Evolutionary conservation across 768 basidiomycete genomes (phyloP), one percentile per base, ranked within the genome.

Genomic region (Lactifluus piperatus): DNA sequence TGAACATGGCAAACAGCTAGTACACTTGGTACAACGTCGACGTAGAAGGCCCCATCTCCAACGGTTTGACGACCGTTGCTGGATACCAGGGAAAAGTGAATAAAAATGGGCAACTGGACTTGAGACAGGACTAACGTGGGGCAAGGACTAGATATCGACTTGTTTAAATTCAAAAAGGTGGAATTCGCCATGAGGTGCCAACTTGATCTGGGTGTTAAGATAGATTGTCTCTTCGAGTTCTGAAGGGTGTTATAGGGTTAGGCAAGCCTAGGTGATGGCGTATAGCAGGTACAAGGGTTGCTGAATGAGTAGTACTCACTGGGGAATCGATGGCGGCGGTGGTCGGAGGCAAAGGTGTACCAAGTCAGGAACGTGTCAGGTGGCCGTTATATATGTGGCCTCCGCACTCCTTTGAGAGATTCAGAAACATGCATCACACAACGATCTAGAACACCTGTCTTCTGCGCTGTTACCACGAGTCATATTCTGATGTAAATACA

Each of bases 11-110:
- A 90, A 66, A 91, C 85, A 63, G 91, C 91, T 74, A 91, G 81
- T 70, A 91, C 86, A 54, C 57, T 88, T 65, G 87, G 81, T 75
- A 82, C 79, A 74, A 70, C 84, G 82, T 82, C 81, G 76, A 79
- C 79, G 76, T 77, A 76, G 73, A 77, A 79, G 83, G 91, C 91
- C 91, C 91, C 91, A 91, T 93, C 91, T 76, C 90, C 91, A 93
- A 92, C 91, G 90, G 86, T 80, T 77, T 84, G 86, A 88, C 88
- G 83, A 76, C 88, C 91, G 90, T 92, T 92, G 91, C 91, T 93
- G 71, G 39, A 66, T 75, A 51, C 24, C 36, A 41, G 36, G 2
- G 52, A 11, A 34, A 29, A 16, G 51, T 30, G 11, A 18, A 18
- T 24, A n/a, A 29, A 51, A 20, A 49, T 41, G 22, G 34, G 30